These are phyloP conservation scores for Nitzschia inconspicua DNA, from an alignment of 108 stramenopile genomes.

Conservation along the genomic window DNA sequence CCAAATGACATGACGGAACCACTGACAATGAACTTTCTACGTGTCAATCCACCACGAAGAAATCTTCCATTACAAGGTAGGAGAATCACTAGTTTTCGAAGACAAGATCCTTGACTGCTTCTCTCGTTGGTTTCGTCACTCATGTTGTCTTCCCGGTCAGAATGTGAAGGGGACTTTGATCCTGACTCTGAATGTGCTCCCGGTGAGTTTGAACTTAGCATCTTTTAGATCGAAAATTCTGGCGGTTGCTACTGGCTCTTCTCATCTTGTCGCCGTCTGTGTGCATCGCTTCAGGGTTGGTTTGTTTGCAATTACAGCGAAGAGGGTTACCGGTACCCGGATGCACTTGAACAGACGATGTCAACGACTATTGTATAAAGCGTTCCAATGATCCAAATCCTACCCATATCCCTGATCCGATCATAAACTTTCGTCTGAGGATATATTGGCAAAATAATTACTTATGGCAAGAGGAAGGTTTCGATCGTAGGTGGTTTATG, in stretches of 20 bases:
- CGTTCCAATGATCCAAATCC: neutral
- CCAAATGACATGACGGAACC: neutral
- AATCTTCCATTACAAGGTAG: neutral
- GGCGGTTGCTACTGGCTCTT: too few species aligned
- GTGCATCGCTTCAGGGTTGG: too few species aligned
- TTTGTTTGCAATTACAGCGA: too few species aligned
- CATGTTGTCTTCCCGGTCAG: conserved; percentile 25
- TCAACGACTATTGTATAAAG: conserved; percentile 23
- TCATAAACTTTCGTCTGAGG: conserved; percentile 30
- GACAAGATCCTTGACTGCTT: neutral
- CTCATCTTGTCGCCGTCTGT: too few species aligned
- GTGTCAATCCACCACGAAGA: neutral
- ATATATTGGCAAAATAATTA: conserved; percentile 57
- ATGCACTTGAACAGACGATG: conserved; percentile 20
- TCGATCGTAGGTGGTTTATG: conserved; percentile 57
- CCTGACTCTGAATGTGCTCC: conserved; percentile 27
- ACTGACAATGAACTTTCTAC: neutral
- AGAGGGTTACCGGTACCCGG: conserved; percentile 44
- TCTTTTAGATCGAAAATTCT: too few species aligned
- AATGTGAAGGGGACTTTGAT: conserved; percentile 54
- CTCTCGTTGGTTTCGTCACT: neutral
- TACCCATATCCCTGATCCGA: neutral
- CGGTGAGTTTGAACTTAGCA: too few species aligned
- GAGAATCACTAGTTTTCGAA: neutral
- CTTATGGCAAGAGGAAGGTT: conserved; percentile 56